Evolutionary conservation across 2,329 filamentous ascomycete species (phyloP).

Genomic region (Tolypocladium nubicola): DNA sequence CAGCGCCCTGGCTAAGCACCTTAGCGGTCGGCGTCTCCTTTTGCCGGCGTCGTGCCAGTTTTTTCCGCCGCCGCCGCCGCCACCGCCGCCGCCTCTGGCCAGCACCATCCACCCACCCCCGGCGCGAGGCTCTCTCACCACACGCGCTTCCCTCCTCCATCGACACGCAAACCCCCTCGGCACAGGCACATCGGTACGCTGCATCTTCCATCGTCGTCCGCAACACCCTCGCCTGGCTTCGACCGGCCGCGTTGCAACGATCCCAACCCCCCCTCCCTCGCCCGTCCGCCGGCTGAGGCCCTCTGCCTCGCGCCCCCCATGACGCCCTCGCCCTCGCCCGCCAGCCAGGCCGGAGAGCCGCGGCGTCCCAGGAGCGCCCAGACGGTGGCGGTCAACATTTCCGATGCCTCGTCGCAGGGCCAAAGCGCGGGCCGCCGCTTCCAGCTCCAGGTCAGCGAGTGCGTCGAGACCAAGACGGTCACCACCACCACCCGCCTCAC

Average conservation of each 20-base stretch:
- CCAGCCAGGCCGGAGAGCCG: slow-evolving; percentile 25
- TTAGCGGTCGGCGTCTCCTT: background rate
- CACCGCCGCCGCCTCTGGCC: background rate
- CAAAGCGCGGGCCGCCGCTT: slow-evolving; percentile 20
- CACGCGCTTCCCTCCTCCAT: slow-evolving; percentile 5
- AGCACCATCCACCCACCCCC: slow-evolving; percentile 1
- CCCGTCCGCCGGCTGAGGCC: slow-evolving; percentile 5
- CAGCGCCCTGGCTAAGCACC: background rate
- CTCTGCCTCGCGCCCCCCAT: slow-evolving; percentile 15
- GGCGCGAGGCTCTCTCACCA: slow-evolving; percentile 9
- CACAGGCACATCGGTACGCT: background rate
- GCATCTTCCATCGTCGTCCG: background rate
- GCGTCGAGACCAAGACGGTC: slow-evolving; percentile 60
- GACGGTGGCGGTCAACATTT: slow-evolving; percentile 37
- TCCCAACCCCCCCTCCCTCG: background rate
- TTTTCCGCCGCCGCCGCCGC: background rate
- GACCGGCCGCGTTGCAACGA: background rate
- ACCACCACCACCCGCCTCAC: slow-evolving; percentile 91
- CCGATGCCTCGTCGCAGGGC: slow-evolving; percentile 24
- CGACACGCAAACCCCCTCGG: background rate
- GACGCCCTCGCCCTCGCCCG: slow-evolving; percentile 23
- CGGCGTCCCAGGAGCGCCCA: slow-evolving; percentile 21
- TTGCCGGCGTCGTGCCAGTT: background rate
- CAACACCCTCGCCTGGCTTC: background rate
- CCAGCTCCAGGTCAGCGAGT: slow-evolving; percentile 52